Conservation (phyloP, 176 grass and related monocot species). For the Eremochloa ophiuroides region DNA sequence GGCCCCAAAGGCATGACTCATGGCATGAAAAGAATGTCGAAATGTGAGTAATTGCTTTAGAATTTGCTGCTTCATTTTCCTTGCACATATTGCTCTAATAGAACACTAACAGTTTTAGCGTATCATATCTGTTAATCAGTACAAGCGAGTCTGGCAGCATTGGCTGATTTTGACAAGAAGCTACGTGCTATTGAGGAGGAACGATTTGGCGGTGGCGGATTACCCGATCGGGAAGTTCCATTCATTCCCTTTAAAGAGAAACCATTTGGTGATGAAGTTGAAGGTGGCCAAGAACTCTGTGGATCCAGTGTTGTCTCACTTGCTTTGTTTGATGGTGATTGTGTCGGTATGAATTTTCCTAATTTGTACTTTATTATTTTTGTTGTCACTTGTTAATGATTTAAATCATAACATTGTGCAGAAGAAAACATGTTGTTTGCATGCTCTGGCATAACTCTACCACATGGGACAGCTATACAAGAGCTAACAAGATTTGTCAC, state of each 20-base stretch:
- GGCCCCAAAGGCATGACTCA: background rate
- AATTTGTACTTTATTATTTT: background rate
- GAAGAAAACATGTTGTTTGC: background rate
- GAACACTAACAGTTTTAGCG: background rate
- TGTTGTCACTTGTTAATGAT: background rate
- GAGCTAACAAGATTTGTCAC: slow-evolving; percentile 25
- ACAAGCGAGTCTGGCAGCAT: background rate
- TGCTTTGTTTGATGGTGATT: slow-evolving; percentile 17
- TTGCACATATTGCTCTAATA: background rate
- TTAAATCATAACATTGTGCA: slow-evolving; percentile 10
- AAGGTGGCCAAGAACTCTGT: background rate
- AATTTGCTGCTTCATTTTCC: background rate
- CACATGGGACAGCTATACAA: background rate
- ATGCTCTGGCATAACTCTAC: slow-evolving; percentile 29
- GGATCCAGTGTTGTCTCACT: background rate
- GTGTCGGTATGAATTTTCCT: background rate
- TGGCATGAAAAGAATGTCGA: background rate
- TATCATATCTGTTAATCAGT: background rate
- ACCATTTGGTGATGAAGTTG: background rate
- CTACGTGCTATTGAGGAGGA: background rate
- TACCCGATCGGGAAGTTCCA: background rate
- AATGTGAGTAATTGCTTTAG: background rate
- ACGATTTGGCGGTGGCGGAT: background rate
- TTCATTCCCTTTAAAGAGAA: background rate
- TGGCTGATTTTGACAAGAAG: background rate